Conservation (phyloP, 495 filamentous ascomycete species). For the Penicillium lagena region DNA sequence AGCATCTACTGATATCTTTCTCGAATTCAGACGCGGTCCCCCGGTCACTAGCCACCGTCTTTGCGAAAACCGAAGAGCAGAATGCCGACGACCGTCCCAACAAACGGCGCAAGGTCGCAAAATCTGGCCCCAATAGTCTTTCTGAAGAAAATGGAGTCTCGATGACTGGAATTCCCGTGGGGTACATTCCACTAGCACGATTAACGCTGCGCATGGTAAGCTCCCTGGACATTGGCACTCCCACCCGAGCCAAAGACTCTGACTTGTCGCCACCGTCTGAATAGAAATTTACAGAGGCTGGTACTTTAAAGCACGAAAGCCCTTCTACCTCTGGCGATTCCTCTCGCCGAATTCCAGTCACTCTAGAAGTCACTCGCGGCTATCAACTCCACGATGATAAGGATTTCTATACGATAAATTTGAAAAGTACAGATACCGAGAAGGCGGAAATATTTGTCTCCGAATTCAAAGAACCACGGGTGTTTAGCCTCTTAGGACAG, state of each 20-base stretch:
- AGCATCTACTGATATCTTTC: conserved; percentile 4
- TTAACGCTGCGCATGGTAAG: conserved; percentile 28
- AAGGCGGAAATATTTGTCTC: conserved; percentile 12
- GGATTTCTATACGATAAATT: conserved; percentile 11
- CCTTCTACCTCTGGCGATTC: background rate
- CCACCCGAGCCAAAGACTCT: background rate
- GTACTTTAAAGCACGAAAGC: background rate
- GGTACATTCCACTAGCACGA: conserved; percentile 33
- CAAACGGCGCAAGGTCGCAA: conserved; percentile 33
- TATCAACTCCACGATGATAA: background rate
- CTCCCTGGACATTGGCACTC: background rate
- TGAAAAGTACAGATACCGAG: conserved; percentile 6
- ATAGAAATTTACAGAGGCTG: conserved; percentile 12
- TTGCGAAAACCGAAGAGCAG: conserved; percentile 9
- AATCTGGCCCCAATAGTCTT: conserved; percentile 14
- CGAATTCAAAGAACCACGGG: conserved; percentile 8
- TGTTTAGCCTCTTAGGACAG: conserved; percentile 14
- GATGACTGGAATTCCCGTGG: conserved; percentile 14
- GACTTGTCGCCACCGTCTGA: conserved; percentile 2
- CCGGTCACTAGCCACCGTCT: conserved; percentile 15
- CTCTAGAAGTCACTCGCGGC: conserved; percentile 2
- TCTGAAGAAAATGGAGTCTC: conserved; percentile 12
- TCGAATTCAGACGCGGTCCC: conserved; percentile 18
- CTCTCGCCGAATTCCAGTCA: conserved; percentile 8
- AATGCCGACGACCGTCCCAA: conserved; percentile 13